phyloP scores from a whole-genome alignment of 1,284 basidiomycete species.

The Macrocystidia cucumis region DNA sequence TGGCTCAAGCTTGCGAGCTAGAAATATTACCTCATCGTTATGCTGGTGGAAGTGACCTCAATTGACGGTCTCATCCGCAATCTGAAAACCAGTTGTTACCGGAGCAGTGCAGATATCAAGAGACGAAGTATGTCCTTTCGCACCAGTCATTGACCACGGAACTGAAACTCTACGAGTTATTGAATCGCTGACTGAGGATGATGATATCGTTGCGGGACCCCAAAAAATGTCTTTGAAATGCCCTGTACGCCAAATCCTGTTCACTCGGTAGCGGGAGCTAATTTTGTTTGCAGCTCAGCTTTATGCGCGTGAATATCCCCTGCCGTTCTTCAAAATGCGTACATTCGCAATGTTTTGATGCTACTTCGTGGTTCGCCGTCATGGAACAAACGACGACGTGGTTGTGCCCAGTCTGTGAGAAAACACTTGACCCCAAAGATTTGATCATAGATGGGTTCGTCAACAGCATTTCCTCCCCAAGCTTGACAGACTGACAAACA shows the following conservation, averaged over 20 bases:
- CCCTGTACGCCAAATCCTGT: slow-evolving; percentile 58
- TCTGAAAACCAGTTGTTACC: slow-evolving; percentile 60
- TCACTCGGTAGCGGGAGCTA: slow-evolving; percentile 2
- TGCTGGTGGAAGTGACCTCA: slow-evolving; percentile 70
- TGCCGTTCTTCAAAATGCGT: slow-evolving; percentile 82
- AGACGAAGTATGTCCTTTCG: slow-evolving; percentile 50
- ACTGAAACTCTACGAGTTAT: no score
- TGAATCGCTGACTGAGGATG: slow-evolving; percentile 57
- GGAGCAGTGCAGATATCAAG: slow-evolving; percentile 59
- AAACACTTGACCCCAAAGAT: slow-evolving; percentile 70
- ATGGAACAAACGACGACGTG: slow-evolving; percentile 97
- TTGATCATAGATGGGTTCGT: slow-evolving; percentile 84
- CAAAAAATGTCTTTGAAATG: slow-evolving; percentile 88
- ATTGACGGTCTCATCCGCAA: slow-evolving; percentile 62
- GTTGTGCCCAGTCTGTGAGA: slow-evolving; percentile 94
- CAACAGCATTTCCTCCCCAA: slow-evolving; percentile 6
- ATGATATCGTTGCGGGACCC: slow-evolving; percentile 83
- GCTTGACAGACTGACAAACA: slow-evolving; percentile 2
- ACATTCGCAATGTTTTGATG: slow-evolving; percentile 96
- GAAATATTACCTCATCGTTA: slow-evolving; percentile 84
- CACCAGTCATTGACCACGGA: no score
- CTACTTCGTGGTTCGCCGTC: slow-evolving; percentile 87
- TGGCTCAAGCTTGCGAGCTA: slow-evolving; percentile 20
- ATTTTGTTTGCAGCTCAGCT: slow-evolving; percentile 60
- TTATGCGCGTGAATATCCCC: slow-evolving; percentile 80